These are phyloP conservation scores for Acrocalymma vagum DNA, from an alignment of 2,329 filamentous ascomycete genomes.

Conservation along the genomic window DNA sequence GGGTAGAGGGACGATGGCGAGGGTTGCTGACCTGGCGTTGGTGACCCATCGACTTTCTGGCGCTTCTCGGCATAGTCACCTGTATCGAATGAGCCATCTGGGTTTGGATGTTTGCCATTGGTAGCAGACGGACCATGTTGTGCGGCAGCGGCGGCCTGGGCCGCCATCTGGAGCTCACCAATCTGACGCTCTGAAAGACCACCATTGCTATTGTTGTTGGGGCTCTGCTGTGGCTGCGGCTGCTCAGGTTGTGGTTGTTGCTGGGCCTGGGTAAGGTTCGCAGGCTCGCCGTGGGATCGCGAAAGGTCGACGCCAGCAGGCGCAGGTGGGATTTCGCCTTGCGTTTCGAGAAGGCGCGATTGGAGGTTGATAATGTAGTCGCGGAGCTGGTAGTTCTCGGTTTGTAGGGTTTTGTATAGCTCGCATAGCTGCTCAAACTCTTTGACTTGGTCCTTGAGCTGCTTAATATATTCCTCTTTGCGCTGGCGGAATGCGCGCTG, in stretches of 20 bases:
- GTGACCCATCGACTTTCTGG: constrained; percentile 41
- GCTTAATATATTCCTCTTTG: constrained; percentile 98
- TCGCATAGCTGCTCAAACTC: constrained; percentile 80
- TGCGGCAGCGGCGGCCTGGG: constrained; percentile 44
- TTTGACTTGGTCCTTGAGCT: constrained; percentile 91
- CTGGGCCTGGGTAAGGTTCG: constrained; percentile 29
- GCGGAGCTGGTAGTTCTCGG: constrained; percentile 88
- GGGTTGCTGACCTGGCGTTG: constrained; percentile 42
- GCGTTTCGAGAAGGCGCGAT: constrained; percentile 81
- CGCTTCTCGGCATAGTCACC: constrained; percentile 45
- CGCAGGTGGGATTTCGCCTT: constrained; percentile 84
- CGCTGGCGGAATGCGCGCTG: constrained; percentile 96
- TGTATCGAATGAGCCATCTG: constrained; percentile 38
- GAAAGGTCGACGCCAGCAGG: constrained; percentile 80
- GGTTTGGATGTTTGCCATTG: constrained; percentile 42
- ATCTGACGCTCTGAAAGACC: constrained; percentile 48
- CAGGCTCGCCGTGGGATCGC: constrained; percentile 55
- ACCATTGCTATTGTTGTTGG: constrained; percentile 36
- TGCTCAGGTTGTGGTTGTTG: constrained; percentile 28
- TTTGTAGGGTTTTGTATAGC: constrained; percentile 80
- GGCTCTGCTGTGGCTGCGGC: constrained; percentile 28
- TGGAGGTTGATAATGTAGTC: constrained; percentile 95
- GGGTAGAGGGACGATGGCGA: constrained; percentile 28
- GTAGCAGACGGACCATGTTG: constrained; percentile 40
- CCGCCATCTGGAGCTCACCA: constrained; percentile 48